phyloP scores from a whole-genome alignment of 495 filamentous ascomycete genomes.

The Amorphotheca resinae region DNA sequence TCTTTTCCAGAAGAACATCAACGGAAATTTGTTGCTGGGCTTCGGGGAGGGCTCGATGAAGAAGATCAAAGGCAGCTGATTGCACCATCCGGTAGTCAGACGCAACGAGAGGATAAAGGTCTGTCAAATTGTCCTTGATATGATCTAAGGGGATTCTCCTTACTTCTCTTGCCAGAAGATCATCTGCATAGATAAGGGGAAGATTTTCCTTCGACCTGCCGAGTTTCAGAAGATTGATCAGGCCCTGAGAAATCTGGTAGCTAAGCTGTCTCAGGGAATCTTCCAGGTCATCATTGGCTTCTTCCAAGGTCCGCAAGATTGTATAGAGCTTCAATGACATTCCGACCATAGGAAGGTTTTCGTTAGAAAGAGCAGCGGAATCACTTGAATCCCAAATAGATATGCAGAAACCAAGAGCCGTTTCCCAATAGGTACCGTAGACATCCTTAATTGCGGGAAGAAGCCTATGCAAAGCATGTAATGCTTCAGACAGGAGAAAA shows the following conservation, averaged over 20 bases:
- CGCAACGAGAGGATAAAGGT: slow-evolving; percentile 59
- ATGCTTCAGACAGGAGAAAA: slow-evolving; percentile 45
- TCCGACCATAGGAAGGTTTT: slow-evolving; percentile 46
- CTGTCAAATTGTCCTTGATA: slow-evolving; percentile 40
- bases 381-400: slow-evolving; percentile 37
- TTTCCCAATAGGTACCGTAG: slow-evolving; percentile 78
- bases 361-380: slow-evolving; percentile 20
- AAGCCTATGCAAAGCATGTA: slow-evolving; percentile 49
- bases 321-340: slow-evolving; percentile 59
- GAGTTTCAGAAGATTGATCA: slow-evolving; percentile 49
- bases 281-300: slow-evolving; percentile 73
- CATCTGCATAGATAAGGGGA: slow-evolving; percentile 47
- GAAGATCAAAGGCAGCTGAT: slow-evolving; percentile 63
- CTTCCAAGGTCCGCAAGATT: slow-evolving; percentile 21
- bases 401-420: slow-evolving; percentile 45
- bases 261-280: slow-evolving; percentile 53
- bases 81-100: slow-evolving; percentile 65
- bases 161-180: slow-evolving; percentile 51
- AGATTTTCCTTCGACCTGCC: slow-evolving; percentile 26
- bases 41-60: slow-evolving; percentile 64
- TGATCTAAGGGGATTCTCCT: slow-evolving; percentile 40
- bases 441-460: slow-evolving; percentile 60
- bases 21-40: slow-evolving; percentile 75
- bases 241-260: slow-evolving; percentile 33
- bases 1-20: slow-evolving; percentile 66